Base-by-base conservation (phyloP, 2,329 filamentous ascomycete genomes). In the Myrmaecium sp. region DNA sequence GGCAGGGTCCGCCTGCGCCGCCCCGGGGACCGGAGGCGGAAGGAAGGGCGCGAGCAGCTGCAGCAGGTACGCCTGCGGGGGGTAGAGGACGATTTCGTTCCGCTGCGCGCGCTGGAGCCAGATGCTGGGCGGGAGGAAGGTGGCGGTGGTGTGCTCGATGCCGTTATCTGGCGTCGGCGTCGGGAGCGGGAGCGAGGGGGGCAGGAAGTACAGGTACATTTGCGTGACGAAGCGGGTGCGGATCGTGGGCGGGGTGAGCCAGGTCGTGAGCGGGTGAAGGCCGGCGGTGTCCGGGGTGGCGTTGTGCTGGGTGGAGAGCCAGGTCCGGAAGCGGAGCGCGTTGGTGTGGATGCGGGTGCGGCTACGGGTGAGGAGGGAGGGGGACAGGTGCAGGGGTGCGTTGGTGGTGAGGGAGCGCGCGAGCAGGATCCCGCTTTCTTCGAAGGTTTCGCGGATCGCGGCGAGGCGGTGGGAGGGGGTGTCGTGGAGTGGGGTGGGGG, bases 281-380 rank as follows among this genome's bases (percentile, higher is more conserved):
- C 62, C 59, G 2, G 74, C 74, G 69, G 28, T 22, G 16, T 14
- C 22, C 19, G 9, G n/a, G n/a, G 18, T n/a, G n/a, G n/a, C n/a
- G n/a, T n/a, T n/a, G 26, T 18, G 5, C 18, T 26, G 17, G 4
- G 74, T 53, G 0, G 83, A 83, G 3, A 94, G 63, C 50, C 91
- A 74, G 52, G 93, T 93, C 7, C 95, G 51, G 53, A 95, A 98
- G 86, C 95, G 95, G 47, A 93, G 84, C 1, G 86, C 94, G 0
- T 79, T 82, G 55, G 91, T 95, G 23, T 89, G 68, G 40, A 74
- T 81, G 0, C 72, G 66, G 2, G 75, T 57, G 33, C 67, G 70
- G 1, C 60, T 52, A 0, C 84, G 86, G 3, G 89, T 95, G 30
- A 95, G 64, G 89, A 89, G 95, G 28, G 81, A 69, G 0, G 84